phyloP scores from a whole-genome alignment of 164 flowering plant genomes.

The Kalanchoe fedtschenkoi region DNA sequence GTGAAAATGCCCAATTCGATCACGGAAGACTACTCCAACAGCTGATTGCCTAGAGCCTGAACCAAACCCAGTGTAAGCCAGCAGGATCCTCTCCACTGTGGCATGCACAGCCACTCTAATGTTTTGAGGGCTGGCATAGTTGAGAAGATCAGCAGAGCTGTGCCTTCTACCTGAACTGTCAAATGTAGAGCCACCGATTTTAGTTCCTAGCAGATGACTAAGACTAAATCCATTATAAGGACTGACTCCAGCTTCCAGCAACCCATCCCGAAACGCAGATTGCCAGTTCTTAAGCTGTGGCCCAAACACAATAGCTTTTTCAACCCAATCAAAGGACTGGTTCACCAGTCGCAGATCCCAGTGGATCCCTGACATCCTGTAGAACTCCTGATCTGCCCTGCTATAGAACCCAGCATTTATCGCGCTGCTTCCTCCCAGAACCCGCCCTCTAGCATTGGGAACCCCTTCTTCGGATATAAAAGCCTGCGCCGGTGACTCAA shows the following conservation, averaged over 20 bases:
- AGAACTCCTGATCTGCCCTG: conserved; percentile 52
- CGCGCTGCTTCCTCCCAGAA: conserved; percentile 86
- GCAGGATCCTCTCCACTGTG: conserved; percentile 50
- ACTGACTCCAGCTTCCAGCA: conserved; percentile 49
- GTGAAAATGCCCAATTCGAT: conserved; percentile 42
- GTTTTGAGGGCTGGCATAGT: conserved; percentile 29
- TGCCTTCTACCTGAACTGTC: conserved; percentile 49
- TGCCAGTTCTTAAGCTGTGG: conserved; percentile 74
- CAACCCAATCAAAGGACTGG: conserved; percentile 74
- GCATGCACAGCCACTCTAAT: conserved; percentile 52
- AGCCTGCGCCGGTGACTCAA: conserved; percentile 58
- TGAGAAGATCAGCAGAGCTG: conserved; percentile 66
- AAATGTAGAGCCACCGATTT: conserved; percentile 74
- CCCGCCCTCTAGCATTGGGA: conserved; percentile 66
- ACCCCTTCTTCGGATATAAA: conserved; percentile 85
- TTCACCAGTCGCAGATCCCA: conserved; percentile 60
- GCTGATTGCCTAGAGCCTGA: conserved; percentile 23
- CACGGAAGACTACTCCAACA: conserved; percentile 57
- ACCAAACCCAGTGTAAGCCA: conserved; percentile 20
- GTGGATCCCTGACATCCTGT: conserved; percentile 20
- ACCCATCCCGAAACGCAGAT: conserved; percentile 50
- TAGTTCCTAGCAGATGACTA: conserved; percentile 59
- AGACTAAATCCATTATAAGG: conserved; percentile 62
- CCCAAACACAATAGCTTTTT: conserved; percentile 41
- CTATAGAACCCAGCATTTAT: conserved; percentile 90